Base-by-base conservation (phyloP, 1,284 basidiomycete species). In the Rhodotorula mucilaginosa region DNA sequence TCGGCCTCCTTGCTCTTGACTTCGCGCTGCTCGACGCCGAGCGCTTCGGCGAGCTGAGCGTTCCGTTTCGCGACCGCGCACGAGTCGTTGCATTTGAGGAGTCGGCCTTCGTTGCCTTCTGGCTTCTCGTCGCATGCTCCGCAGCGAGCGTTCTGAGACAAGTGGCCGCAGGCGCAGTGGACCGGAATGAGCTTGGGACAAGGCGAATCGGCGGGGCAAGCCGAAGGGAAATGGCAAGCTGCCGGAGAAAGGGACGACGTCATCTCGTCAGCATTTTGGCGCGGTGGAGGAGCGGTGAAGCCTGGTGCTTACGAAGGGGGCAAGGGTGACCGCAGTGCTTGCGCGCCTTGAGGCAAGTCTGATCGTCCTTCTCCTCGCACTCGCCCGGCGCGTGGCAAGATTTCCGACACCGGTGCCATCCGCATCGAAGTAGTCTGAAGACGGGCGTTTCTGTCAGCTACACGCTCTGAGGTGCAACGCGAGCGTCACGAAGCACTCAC, bases 181-280 rank as follows among this genome's bases (percentile, higher is more conserved):
- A 85, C 81, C 3, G 87, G 80, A 57, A 80, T 78, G 46, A 77
- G 72, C 68, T 82, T 80, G 21, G 86, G 84, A 79, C 94, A 97
- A 1, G 92, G 87, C 26, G 89, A 86, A 6, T 86, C 84, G 81
- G 95, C 91, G 19, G 88, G 84, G 78, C 94, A 97, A 15, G 87
- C 83, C 0, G 91, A 86, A 0, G 93, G 93, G 1, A 93, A 93
- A 76, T 96, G 94, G 78, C 93, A 96, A 0, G 87, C 83, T 2
- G 84, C 21, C 26, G 12, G 51, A 26, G 21, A 15, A 31, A 7
- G 10, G 12, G 15, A 13, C 39, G 39, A 44, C 39, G 39, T 12
- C 39, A 13, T 44, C 12, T 44, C 5, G 48, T 31, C 10, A 48
- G 54, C 6, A 21, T 8, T 16, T 7, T 26, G 21, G 21, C 15